Percentiles rank a stretch among this genome's conserved stretches.
Evolutionary conservation across 495 filamentous ascomycete genomes (phyloP).

Genomic region (Penicillium desertorum): DNA sequence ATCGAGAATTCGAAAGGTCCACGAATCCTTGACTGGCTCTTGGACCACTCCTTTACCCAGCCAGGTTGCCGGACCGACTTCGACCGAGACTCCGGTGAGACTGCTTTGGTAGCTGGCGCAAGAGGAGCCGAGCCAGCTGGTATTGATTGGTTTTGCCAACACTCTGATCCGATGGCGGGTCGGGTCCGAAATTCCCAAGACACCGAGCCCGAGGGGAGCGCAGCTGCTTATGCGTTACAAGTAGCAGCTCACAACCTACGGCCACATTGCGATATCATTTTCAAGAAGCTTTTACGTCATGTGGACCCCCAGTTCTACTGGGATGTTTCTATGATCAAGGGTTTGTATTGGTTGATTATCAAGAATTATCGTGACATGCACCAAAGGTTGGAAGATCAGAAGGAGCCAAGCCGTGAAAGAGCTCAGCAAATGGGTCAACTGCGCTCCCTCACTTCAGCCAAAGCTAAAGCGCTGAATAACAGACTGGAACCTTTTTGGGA

Average conservation of each 20-base stretch:
- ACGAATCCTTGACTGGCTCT: not conserved
- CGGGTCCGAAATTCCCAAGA: not conserved
- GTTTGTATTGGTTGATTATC: not conserved
- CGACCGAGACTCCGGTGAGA: not conserved
- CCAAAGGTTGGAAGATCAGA: not conserved
- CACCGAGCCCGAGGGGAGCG: not conserved
- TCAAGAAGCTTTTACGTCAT: not conserved
- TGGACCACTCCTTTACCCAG: not conserved
- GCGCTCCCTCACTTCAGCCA: not conserved
- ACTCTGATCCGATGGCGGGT: constrained; percentile 1
- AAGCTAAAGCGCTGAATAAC: not conserved
- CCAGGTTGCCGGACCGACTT: not conserved
- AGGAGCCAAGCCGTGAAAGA: not conserved
- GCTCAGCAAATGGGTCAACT: not conserved
- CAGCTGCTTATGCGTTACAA: not conserved
- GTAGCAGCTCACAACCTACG: not conserved
- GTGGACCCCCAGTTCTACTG: not conserved
- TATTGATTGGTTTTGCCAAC: constrained; percentile 3
- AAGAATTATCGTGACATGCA: not conserved
- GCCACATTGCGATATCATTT: not conserved
- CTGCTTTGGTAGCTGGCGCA: not conserved
- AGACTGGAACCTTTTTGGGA: not conserved
- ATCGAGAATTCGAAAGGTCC: constrained; percentile 4
- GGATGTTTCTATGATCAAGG: not conserved
- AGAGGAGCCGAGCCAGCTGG: constrained; percentile 1